These are phyloP conservation scores for Fusarium austroafricanum DNA, from an alignment of 2,329 filamentous ascomycete species.

Conservation along the genomic window DNA sequence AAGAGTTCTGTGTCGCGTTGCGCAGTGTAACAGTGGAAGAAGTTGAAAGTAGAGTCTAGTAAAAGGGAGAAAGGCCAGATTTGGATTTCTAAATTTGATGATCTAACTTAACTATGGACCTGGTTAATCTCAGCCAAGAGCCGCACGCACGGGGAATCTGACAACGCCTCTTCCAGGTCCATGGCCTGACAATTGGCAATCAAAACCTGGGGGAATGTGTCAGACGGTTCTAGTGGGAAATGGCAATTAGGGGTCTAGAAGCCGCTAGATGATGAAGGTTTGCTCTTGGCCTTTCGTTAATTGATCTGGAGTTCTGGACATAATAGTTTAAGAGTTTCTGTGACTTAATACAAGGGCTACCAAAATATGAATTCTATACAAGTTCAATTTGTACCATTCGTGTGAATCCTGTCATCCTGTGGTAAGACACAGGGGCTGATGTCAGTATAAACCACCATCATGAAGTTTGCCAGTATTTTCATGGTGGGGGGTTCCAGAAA, in stretches of 20 bases:
- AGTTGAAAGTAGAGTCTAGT: slow-evolving; percentile 6
- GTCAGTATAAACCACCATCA: slow-evolving; percentile 14
- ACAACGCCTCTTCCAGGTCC: slow-evolving; percentile 34
- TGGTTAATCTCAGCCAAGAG: slow-evolving; percentile 39
- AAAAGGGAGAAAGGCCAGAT: slow-evolving; percentile 35
- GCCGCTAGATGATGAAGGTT: slow-evolving; percentile 5
- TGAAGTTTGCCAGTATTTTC: slow-evolving; percentile 32
- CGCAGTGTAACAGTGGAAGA: slow-evolving; percentile 8
- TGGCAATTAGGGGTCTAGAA: slow-evolving; percentile 7
- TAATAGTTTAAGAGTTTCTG: background rate
- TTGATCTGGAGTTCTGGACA: background rate
- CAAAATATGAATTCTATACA: background rate
- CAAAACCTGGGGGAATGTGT: slow-evolving; percentile 40
- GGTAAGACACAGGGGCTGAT: background rate
- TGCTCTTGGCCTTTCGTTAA: background rate
- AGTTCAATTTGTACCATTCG: background rate
- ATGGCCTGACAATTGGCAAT: slow-evolving; percentile 42
- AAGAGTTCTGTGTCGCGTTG: slow-evolving; percentile 6
- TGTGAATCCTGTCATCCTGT: background rate
- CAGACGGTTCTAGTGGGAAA: slow-evolving; percentile 39
- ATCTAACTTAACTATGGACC: slow-evolving; percentile 15
- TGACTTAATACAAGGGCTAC: too few species aligned
- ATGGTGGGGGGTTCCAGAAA: background rate
- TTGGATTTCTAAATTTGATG: slow-evolving; percentile 38
- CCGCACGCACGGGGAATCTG: slow-evolving; percentile 28